Conservation (phyloP, 768 basidiomycete genomes). For the Leccinum uliginosum region DNA sequence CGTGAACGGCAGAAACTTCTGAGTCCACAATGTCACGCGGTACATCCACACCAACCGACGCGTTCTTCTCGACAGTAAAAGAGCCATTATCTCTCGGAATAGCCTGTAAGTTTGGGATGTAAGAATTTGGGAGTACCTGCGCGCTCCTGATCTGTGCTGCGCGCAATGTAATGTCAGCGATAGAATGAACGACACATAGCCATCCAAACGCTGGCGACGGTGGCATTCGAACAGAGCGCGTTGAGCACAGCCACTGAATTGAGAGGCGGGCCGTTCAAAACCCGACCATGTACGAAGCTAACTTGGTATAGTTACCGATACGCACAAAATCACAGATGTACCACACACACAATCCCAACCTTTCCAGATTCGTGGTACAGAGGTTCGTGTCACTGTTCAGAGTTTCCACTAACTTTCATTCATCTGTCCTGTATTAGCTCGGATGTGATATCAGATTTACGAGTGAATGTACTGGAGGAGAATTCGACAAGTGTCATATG, state of each 20-base stretch:
- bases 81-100: neutral
- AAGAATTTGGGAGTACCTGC: slow-evolving; percentile 21
- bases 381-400: slow-evolving; percentile 16
- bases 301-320: neutral
- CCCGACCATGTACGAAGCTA: neutral
- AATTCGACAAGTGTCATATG: slow-evolving; percentile 55
- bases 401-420: neutral
- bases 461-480: slow-evolving; percentile 60
- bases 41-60: neutral
- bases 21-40: neutral
- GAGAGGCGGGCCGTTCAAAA: neutral
- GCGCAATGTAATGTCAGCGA: slow-evolving; percentile 57
- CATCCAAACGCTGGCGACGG: slow-evolving; percentile 68
- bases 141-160: slow-evolving; percentile 56
- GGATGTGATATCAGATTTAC: slow-evolving; percentile 68
- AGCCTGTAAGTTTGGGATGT: neutral
- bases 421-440: slow-evolving; percentile 42
- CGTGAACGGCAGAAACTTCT: neutral
- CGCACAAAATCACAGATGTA: slow-evolving; percentile 15
- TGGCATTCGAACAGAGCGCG: slow-evolving; percentile 43
- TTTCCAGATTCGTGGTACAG: slow-evolving; percentile 29
- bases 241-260: slow-evolving; percentile 12
- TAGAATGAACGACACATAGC: slow-evolving; percentile 61
- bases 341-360: slow-evolving; percentile 25
- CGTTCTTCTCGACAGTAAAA: neutral